These are phyloP conservation scores for Calocybe indica DNA, from an alignment of 768 basidiomycete genomes.

Conservation along the genomic window DNA sequence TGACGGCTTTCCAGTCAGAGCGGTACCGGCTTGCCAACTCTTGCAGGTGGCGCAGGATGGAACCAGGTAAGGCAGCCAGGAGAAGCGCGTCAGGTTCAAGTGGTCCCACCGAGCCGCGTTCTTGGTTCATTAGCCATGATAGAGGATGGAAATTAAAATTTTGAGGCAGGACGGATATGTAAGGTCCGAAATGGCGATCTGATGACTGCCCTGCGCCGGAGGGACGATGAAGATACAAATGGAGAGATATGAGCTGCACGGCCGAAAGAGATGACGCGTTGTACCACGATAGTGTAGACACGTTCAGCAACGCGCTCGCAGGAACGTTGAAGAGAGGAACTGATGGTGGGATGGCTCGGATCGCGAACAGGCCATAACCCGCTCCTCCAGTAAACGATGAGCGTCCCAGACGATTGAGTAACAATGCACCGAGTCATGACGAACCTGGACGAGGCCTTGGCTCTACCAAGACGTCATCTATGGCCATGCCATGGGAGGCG, in stretches of 20 bases:
- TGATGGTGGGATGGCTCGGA: constrained; percentile 35
- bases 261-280: constrained; percentile 57
- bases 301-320: constrained; percentile 63
- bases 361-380: constrained; percentile 67
- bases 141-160: constrained; percentile 78
- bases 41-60: constrained; percentile 33
- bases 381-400: constrained; percentile 32
- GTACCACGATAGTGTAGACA: constrained; percentile 53
- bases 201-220: constrained; percentile 28
- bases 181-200: constrained; percentile 65
- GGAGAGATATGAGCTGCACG: constrained; percentile 73
- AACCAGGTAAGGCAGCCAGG: constrained; percentile 43
- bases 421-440: constrained; percentile 9
- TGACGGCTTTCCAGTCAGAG: constrained; percentile 53
- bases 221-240: constrained; percentile 68
- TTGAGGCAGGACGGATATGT: constrained; percentile 71
- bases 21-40: constrained; percentile 42
- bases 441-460: constrained; percentile 47
- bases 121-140: constrained; percentile 44
- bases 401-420: constrained; percentile 2
- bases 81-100: constrained; percentile 12
- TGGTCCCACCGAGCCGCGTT: too few species aligned
- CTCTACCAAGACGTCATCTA: constrained; percentile 41
- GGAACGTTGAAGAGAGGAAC: constrained; percentile 68
- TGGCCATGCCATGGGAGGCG: constrained; percentile 38